Conservation (phyloP, 1,284 basidiomycete genomes). For the Omphalotus olearius region DNA sequence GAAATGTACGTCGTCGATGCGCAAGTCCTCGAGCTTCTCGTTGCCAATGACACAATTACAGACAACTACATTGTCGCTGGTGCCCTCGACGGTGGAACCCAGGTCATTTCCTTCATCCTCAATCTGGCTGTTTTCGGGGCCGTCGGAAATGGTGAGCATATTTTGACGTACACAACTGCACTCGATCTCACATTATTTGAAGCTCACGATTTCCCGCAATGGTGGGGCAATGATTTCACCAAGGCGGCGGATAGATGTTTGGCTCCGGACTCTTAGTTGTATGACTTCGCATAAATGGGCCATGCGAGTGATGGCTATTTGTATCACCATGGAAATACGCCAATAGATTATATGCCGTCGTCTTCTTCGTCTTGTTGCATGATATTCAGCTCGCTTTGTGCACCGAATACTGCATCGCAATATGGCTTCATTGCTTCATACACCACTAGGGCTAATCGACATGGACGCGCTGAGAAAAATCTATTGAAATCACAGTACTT, state of each 20-base stretch:
- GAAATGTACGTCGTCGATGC: conserved; percentile 6
- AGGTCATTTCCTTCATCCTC: conserved; percentile 18
- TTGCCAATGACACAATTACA: conserved; percentile 7
- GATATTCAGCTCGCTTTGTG: too few species aligned
- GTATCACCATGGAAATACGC: too few species aligned
- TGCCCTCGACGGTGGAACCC: conserved; percentile 18
- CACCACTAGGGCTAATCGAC: too few species aligned
- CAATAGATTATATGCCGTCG: too few species aligned
- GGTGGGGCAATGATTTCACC: conserved; percentile 15
- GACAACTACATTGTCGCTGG: conserved; percentile 18
- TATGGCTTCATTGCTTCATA: too few species aligned
- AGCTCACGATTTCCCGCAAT: conserved; percentile 12
- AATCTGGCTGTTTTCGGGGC: conserved; percentile 18
- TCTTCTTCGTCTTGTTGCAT: too few species aligned
- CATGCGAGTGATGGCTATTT: too few species aligned
- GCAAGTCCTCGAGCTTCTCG: background rate
- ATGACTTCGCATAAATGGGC: background rate
- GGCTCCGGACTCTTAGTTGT: conserved; percentile 2
- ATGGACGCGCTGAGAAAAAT: too few species aligned
- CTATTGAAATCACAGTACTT: too few species aligned
- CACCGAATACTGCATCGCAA: too few species aligned
- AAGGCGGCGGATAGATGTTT: conserved; percentile 6
- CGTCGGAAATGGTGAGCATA: conserved; percentile 9
- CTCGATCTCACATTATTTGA: background rate
- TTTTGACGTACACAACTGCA: background rate